Evolutionary conservation across 2,329 filamentous ascomycete genomes (phyloP).

Genomic region (Pseudomassariella vexata): DNA sequence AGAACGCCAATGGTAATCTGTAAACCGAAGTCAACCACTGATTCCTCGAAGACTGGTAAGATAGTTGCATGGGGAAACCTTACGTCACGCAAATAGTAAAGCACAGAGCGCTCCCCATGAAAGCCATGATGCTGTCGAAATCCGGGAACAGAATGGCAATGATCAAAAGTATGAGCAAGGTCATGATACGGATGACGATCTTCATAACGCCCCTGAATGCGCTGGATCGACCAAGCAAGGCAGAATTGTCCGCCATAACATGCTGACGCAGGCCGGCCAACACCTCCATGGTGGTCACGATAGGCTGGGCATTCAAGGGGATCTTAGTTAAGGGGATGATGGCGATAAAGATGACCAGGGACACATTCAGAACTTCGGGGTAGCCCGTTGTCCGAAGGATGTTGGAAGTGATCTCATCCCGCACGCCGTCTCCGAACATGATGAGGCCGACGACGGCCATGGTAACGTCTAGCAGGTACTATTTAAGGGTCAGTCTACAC

Average conservation of each 20-base stretch:
- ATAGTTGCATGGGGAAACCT: constrained; percentile 20
- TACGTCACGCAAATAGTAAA: constrained; percentile 88
- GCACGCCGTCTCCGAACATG: constrained; percentile 91
- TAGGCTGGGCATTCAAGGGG: constrained; percentile 83
- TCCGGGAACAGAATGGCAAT: constrained; percentile 67
- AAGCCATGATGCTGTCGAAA: constrained; percentile 86
- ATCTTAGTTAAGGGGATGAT: constrained; percentile 95
- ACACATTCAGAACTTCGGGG: constrained; percentile 64
- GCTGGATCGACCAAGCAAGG: constrained; percentile 47
- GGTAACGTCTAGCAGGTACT: constrained; percentile 73
- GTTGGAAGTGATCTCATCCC: constrained; percentile 86
- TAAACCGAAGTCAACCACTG: too few species aligned
- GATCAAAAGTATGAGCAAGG: constrained; percentile 65
- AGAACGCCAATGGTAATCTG: constrained; percentile 74
- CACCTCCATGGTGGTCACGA: constrained; percentile 79
- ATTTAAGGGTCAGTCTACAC: constrained; percentile 8
- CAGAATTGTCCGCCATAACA: constrained; percentile 37
- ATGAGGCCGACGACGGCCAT: constrained; percentile 81
- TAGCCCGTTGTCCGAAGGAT: constrained; percentile 72
- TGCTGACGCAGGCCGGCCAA: constrained; percentile 61
- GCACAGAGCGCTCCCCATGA: constrained; percentile 84
- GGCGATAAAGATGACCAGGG: constrained; percentile 80
- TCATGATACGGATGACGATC: constrained; percentile 56
- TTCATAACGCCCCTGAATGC: constrained; percentile 54
- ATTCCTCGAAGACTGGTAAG: not conserved